Evolutionary conservation across 129 eudicot species (phyloP), one percentile per base, ranked within the genome.

Genomic region (Oenanthe sinensis): DNA sequence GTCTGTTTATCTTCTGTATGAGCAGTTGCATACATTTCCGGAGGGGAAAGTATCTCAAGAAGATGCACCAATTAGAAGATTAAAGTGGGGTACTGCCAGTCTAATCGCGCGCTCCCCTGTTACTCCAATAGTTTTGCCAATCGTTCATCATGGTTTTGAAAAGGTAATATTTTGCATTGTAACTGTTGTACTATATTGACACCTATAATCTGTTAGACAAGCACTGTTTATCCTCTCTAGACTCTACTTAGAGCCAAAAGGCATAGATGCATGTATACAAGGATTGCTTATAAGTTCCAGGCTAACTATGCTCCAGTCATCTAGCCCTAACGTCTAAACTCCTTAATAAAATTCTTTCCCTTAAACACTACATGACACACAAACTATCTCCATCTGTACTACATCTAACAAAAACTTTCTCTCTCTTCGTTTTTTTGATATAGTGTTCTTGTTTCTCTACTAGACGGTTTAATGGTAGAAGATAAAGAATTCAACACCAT

Each of bases 31-130:
- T 87, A 91, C 98, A 46, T 94, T 91, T 86, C 97, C 97, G 33
- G 87, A 94, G 74, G 97, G 97, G 36, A 94, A 94, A 85, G 98
- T 94, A 60, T 85, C 43, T 81, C 98, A 91, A 78, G 93, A 94
- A 83, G 92, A 90, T 86, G 91, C 84, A 77, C 96, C 98, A 4
- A 91, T 91, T 77, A 81, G 89, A 83, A 81, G 93, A 70, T 86
- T 94, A 75, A 94, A 94, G 80, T 94, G 98, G 98, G 98, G 98
- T 82, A 90, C 98, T 52, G 97, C 98, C 45, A 91, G 98, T 86
- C 98, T 94, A 80, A 91, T 94, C 77, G 96, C 82, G 22, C 97
- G 97, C 74, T 90, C 97, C 55, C 97, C 96, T 33, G 88, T 94
- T 69, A 91, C 98, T 77, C 97, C 98, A 24, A 87, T 94, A 70